phyloP scores from a whole-genome alignment of 2,329 filamentous ascomycete species.

The Aspergillus sp. region DNA sequence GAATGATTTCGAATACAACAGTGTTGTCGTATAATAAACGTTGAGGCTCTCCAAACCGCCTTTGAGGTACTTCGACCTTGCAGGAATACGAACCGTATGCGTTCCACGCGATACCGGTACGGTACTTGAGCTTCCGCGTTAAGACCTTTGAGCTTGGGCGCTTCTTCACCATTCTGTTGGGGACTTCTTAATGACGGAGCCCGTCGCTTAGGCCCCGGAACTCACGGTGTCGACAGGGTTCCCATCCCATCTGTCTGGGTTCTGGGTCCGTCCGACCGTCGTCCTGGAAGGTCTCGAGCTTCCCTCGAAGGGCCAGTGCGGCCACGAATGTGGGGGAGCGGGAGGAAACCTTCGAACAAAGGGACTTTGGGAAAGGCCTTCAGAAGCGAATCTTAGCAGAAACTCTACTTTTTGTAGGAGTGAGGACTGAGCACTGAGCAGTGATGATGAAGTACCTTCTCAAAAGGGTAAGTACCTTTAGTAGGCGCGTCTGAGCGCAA shows the following conservation, averaged over 20 bases:
- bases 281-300: conserved; percentile 3
- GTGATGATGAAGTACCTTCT: not conserved
- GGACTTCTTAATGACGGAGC: not conserved
- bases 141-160: not conserved
- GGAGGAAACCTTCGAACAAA: not conserved
- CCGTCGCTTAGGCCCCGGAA: not conserved
- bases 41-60: not conserved
- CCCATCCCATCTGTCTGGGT: conserved; percentile 20
- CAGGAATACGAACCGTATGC: not conserved
- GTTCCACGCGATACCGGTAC: not conserved
- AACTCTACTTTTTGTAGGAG: not conserved
- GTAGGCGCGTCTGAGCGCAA: conserved; percentile 9
- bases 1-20: too few species aligned
- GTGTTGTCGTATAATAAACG: not conserved
- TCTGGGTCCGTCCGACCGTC: conserved; percentile 8
- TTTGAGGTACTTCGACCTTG: too few species aligned
- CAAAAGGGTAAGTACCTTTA: conserved; percentile 2
- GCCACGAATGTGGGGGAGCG: not conserved
- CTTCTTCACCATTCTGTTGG: not conserved
- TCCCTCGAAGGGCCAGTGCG: conserved; percentile 4
- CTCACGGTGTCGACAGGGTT: conserved; percentile 8
- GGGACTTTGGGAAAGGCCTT: not conserved
- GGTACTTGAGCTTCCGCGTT: not conserved
- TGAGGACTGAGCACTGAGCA: not conserved
- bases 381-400: conserved; percentile 1